Conservation (phyloP, 108 stramenopile genomes). For the Pseudonitzschia delicatissima region DNA sequence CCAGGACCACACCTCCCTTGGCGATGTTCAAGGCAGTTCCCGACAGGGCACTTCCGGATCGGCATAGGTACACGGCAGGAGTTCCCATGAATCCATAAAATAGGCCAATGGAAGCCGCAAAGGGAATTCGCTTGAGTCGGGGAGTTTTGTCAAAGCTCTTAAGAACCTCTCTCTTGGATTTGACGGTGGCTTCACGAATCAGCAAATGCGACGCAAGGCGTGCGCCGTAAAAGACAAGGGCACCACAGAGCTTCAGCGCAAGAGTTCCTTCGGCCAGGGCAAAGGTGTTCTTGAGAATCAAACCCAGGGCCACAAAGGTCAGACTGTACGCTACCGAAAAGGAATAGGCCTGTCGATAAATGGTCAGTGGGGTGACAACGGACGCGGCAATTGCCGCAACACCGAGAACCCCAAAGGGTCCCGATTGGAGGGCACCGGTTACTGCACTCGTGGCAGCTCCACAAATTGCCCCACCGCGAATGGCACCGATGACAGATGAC, state of each 20-base stretch:
- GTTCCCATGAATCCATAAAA: constrained; percentile 39
- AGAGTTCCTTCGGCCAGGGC: not conserved
- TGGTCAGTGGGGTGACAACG: constrained; percentile 33
- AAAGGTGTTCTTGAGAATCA: constrained; percentile 6
- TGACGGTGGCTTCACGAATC: constrained; percentile 14
- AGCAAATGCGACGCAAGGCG: constrained; percentile 37
- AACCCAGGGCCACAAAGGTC: constrained; percentile 27
- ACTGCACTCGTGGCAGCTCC: not conserved
- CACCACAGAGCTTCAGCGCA: not conserved
- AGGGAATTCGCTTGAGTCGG: constrained; percentile 27
- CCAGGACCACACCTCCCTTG: not conserved
- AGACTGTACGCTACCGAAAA: constrained; percentile 43
- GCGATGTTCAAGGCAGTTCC: not conserved
- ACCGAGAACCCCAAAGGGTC: constrained; percentile 18
- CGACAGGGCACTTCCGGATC: not conserved
- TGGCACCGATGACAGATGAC: not conserved
- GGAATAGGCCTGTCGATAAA: constrained; percentile 34
- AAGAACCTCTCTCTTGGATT: constrained; percentile 13
- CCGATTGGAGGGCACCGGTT: not conserved
- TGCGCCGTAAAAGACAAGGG: constrained; percentile 35
- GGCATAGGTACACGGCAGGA: constrained; percentile 29
- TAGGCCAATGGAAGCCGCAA: constrained; percentile 19
- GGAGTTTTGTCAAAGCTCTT: constrained; percentile 27
- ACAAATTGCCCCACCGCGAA: not conserved
- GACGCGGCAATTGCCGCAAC: constrained; percentile 23